Evolutionary conservation across 2,329 filamentous ascomycete genomes (phyloP).

Genomic region (Alternaria panax): DNA sequence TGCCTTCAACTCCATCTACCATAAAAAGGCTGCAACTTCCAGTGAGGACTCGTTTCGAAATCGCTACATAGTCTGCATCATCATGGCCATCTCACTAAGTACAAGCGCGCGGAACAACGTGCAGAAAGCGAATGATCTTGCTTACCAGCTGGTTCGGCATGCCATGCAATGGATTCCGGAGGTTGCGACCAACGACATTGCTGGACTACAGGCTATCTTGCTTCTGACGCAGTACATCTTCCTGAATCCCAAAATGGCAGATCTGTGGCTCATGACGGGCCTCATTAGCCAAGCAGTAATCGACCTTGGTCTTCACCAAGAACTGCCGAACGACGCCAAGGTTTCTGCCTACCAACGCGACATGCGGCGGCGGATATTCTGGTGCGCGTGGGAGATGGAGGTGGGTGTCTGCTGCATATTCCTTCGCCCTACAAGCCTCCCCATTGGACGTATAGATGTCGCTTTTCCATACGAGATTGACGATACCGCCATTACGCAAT

Average conservation of each 20-base stretch:
- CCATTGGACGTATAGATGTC: slow-evolving; percentile 40
- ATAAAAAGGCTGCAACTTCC: slow-evolving; percentile 31
- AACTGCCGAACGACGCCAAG: slow-evolving; percentile 39
- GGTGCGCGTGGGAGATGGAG: slow-evolving; percentile 51
- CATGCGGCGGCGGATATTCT: slow-evolving; percentile 48
- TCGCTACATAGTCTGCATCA: slow-evolving; percentile 47
- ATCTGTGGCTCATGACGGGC: slow-evolving; percentile 48
- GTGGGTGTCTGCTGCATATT: slow-evolving; percentile 47
- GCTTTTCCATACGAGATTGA: slow-evolving; percentile 45
- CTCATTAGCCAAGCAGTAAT: slow-evolving; percentile 48
- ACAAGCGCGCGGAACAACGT: slow-evolving; percentile 46
- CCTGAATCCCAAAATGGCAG: slow-evolving; percentile 47
- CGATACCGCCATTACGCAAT: slow-evolving; percentile 42
- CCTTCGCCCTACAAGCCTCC: slow-evolving; percentile 41
- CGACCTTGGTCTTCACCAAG: slow-evolving; percentile 48
- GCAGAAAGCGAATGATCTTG: slow-evolving; percentile 41
- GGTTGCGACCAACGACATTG: slow-evolving; percentile 47
- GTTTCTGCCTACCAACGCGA: slow-evolving; percentile 44
- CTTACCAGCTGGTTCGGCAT: slow-evolving; percentile 43
- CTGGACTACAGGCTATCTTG: slow-evolving; percentile 45
- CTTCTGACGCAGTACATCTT: slow-evolving; percentile 48
- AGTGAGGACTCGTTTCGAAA: slow-evolving; percentile 39
- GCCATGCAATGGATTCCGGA: slow-evolving; percentile 49
- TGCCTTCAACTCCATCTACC: slow-evolving; percentile 45
- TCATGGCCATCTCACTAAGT: slow-evolving; percentile 48